These are phyloP conservation scores for Stemphylium vesicarium DNA, from an alignment of 2,329 filamentous ascomycete genomes.

Conservation along the genomic window DNA sequence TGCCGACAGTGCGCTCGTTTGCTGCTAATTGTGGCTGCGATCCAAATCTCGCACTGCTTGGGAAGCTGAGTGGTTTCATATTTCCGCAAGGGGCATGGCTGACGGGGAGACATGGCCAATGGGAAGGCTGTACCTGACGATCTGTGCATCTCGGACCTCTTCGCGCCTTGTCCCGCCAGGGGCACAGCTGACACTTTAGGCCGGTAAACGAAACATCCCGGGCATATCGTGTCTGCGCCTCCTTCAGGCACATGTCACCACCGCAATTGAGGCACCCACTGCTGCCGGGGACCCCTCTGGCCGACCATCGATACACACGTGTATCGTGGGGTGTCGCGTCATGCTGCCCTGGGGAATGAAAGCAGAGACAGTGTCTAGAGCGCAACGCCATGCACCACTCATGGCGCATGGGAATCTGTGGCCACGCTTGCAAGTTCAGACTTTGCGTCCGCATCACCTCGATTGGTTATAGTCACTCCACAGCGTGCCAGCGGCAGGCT, in stretches of 20 bases:
- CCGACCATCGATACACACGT: slow-evolving; percentile 17
- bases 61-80: slow-evolving; percentile 35
- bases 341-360: neutral
- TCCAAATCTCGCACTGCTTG: slow-evolving; percentile 15
- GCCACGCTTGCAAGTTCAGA: slow-evolving; percentile 20
- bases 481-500: slow-evolving; percentile 24
- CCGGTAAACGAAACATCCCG: slow-evolving; percentile 27
- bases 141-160: slow-evolving; percentile 37
- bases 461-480: slow-evolving; percentile 28
- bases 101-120: slow-evolving; percentile 30
- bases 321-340: slow-evolving; percentile 15
- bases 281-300: slow-evolving; percentile 1
- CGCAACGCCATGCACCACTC: slow-evolving; percentile 5
- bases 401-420: slow-evolving; percentile 7
- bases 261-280: slow-evolving; percentile 9
- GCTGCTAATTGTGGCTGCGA: slow-evolving; percentile 25
- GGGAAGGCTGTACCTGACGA: slow-evolving; percentile 26
- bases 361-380: slow-evolving; percentile 7
- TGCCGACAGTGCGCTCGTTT: slow-evolving; percentile 18
- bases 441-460: slow-evolving; percentile 17
- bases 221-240: slow-evolving; percentile 23
- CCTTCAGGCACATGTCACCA: slow-evolving; percentile 13
- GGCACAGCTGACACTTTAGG: slow-evolving; percentile 28
- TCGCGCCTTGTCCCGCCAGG: slow-evolving; percentile 20
- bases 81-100: slow-evolving; percentile 29